Percentiles rank a stretch among this genome's conserved stretches.
Evolutionary conservation across 495 filamentous ascomycete species (phyloP).

Genomic region (Daldinia grandis): DNA sequence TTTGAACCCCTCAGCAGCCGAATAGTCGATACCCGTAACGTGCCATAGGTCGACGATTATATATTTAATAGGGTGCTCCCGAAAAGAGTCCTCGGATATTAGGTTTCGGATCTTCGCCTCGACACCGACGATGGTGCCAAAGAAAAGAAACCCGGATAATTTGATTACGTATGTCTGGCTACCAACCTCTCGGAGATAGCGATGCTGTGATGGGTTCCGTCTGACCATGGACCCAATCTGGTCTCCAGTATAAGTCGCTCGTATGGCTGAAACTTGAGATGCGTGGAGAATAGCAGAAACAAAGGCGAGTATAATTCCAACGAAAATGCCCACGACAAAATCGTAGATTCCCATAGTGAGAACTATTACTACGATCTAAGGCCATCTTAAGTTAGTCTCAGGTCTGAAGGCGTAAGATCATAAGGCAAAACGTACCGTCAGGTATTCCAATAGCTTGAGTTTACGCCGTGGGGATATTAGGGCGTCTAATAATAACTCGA

Average conservation of each 20-base stretch:
- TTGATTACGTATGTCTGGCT: constrained; percentile 89
- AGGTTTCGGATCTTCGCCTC: constrained; percentile 84
- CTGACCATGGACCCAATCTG: constrained; percentile 91
- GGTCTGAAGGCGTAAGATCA: background rate
- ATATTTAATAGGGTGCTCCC: constrained; percentile 79
- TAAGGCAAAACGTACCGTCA: constrained; percentile 65
- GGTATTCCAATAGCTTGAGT: constrained; percentile 82
- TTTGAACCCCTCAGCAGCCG: constrained; percentile 91
- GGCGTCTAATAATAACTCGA: constrained; percentile 88
- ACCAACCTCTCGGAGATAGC: constrained; percentile 84
- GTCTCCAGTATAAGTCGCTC: constrained; percentile 84
- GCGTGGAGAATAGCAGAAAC: constrained; percentile 90
- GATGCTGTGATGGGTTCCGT: constrained; percentile 85
- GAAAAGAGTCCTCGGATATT: constrained; percentile 83
- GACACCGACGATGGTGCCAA: constrained; percentile 94
- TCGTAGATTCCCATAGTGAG: constrained; percentile 96
- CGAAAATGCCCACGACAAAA: constrained; percentile 91
- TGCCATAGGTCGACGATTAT: constrained; percentile 88
- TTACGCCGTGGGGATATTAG: constrained; percentile 88
- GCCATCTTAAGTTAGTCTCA: constrained; percentile 39
- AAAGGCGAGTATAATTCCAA: constrained; percentile 91
- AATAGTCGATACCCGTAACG: constrained; percentile 94
- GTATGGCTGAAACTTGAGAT: constrained; percentile 84
- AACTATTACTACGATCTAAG: constrained; percentile 85
- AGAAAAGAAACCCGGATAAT: constrained; percentile 91